Base-by-base conservation (phyloP, 306 rosid genomes). In the Vachellia collinsii region DNA sequence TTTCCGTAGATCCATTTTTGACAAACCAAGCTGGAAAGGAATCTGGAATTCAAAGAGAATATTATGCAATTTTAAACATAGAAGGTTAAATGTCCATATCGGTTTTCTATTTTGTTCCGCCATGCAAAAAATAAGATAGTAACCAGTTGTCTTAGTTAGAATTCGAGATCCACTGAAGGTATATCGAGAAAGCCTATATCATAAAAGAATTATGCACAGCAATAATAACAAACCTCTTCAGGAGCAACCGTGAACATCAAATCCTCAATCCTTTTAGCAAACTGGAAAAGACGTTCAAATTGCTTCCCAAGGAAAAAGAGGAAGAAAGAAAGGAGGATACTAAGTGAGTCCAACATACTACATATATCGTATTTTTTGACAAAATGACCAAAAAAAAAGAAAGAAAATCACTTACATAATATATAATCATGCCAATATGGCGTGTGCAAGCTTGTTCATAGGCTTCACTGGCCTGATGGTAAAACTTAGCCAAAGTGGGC, bases 381-480 rank as follows among this genome's bases (percentile, higher is more conserved):
- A 62, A 70, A 43, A 72, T 66, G 77, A 79, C 38, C 20, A 25
- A 13, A 59, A 66, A 59, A 70, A 64, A 41, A 51, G 44, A 20
- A 47, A 47, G 42, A 4, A 59, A 63, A 61, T 71, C 50, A 89
- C 98, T 95, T 87, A 95, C 98, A 75, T 75, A 64, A 81, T 81
- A 87, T 63, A 95, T 95, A 78, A 95, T 95, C 88, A 83, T 84
- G 88, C 92, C 89, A 82, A 93, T 92, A 86, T 95, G 97, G 66
- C 97, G 96, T 17, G 97, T 93, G 87, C 99, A 93, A 81, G 99
- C 98, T 90, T 95, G 98, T 83, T 95, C 99, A 83, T 95, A 95
- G 75, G 93, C 92, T 86, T 95, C 99, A 87, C 99, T 95, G 46
- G 99, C 99, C 84, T 95, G 98, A 86, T 95, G 99, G 86, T 95